phyloP scores from a whole-genome alignment of 2,329 filamentous ascomycete species.

The Colletotrichum echinochloae region DNA sequence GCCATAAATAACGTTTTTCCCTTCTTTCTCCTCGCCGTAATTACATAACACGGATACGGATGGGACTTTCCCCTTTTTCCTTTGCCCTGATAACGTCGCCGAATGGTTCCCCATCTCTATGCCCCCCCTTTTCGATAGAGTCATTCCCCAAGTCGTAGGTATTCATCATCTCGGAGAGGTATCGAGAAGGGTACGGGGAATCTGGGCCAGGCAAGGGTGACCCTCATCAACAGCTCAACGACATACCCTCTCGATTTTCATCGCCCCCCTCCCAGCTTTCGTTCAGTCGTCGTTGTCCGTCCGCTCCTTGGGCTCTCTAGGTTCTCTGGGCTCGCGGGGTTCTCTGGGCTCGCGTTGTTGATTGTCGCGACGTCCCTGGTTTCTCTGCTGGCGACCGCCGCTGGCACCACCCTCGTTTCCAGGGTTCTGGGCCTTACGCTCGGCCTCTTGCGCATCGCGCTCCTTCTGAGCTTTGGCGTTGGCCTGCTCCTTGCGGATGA shows the following conservation, averaged over 20 bases:
- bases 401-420: conserved; percentile 50
- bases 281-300: conserved; percentile 69
- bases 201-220: neutral
- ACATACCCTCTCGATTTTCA: neutral
- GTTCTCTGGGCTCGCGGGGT: conserved; percentile 43
- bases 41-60: conserved; percentile 34
- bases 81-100: conserved; percentile 5
- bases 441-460: conserved; percentile 78
- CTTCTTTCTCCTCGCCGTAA: conserved; percentile 32
- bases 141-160: neutral
- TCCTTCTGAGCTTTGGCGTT: conserved; percentile 83
- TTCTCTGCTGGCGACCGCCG: conserved; percentile 46
- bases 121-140: neutral
- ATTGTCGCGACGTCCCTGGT: conserved; percentile 48
- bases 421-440: conserved; percentile 70
- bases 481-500: conserved; percentile 84
- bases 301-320: conserved; percentile 57
- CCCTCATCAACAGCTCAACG: neutral
- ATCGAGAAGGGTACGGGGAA: neutral
- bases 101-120: conserved; percentile 4
- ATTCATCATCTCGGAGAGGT: neutral
- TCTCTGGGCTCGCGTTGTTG: conserved; percentile 47
- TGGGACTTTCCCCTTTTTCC: conserved; percentile 4
- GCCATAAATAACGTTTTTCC: conserved; percentile 9
- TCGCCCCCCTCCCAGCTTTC: neutral